Base-by-base conservation (phyloP, 202 grass and related monocot genomes). In the Setaria italica region DNA sequence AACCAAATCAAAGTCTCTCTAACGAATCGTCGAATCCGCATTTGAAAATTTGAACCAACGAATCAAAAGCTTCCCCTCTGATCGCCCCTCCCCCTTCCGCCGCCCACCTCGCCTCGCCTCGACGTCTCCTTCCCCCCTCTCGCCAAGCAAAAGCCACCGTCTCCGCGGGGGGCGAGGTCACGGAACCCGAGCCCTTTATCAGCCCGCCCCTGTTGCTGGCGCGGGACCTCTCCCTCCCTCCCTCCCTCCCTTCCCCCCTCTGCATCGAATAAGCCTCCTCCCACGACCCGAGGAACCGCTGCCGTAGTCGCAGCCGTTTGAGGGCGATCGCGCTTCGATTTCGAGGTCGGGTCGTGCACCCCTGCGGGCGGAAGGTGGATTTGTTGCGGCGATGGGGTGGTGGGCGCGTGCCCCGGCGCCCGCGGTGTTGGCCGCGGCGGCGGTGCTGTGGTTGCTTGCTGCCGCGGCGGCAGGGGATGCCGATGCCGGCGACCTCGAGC, bases 401-500 rank as follows among this genome's bases (percentile, higher is more conserved):
- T 63, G 56, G 51, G 14, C 60, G 12, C 34, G 85, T 21, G 87
- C 71, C 13, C 60, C 46, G 13, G 59, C 68, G 59, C 41, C 70
- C 25, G 80, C 75, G 70, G 34, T 48, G 2, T 25, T 25, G 25
- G 25, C 25, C 25, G 75, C 73, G 33, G 47, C 67, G 3, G 49
- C n/a, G 77, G 16, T 13, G 76, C 76, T 68, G 74, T 78, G 74
- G 67, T 15, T 65, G 82, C 85, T 94, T 56, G 82, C 68, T 35
- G 62, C 42, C 29, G 66, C 47, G 41, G 86, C 59, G 14, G 78
- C 72, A 17, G 79, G 37, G 34, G 66, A 70, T 51, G 11, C 85
- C 33, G 89, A 84, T 60, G 53, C 72, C 10, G 87, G 82, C 3
- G 80, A 82, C 8, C 79, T 94, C 20, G 75, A 92, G 19, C 89